Evolutionary conservation across 805 yeast species (phyloP).

Genomic region (Tetrapisispora arboricola): DNA sequence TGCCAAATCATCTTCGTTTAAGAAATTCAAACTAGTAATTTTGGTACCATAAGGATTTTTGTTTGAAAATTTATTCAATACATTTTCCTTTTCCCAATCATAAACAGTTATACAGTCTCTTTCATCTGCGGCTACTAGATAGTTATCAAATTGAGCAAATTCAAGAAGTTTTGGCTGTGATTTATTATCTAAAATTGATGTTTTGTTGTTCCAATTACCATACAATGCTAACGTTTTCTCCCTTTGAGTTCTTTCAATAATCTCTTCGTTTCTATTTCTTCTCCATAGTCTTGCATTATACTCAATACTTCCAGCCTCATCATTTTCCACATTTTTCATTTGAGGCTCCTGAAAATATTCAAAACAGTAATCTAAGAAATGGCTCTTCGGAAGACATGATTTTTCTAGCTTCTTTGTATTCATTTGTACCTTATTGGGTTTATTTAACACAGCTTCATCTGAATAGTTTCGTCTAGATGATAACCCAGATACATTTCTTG

Average conservation of each 20-base stretch:
- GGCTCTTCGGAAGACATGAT: constrained; percentile 43
- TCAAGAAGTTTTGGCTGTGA: constrained; percentile 70
- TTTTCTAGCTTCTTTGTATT: constrained; percentile 13
- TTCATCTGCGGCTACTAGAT: constrained; percentile 70
- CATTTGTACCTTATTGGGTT: background rate
- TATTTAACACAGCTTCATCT: background rate
- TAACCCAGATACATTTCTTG: background rate
- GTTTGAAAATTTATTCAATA: constrained; percentile 62
- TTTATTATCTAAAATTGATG: constrained; percentile 52
- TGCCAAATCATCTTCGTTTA: constrained; percentile 90
- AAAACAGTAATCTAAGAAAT: constrained; percentile 61
- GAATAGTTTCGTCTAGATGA: background rate
- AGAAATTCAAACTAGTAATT: constrained; percentile 72
- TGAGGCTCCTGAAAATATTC: constrained; percentile 97
- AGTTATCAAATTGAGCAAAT: constrained; percentile 87
- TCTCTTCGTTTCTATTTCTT: constrained; percentile 75
- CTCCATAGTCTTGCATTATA: constrained; percentile 81
- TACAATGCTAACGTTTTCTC: constrained; percentile 74
- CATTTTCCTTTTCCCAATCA: constrained; percentile 67
- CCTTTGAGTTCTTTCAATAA: constrained; percentile 80
- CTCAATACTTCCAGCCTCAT: constrained; percentile 86
- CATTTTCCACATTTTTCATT: constrained; percentile 71
- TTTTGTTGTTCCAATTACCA: constrained; percentile 73
- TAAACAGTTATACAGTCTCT: constrained; percentile 74
- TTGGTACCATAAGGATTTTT: constrained; percentile 82